Evolutionary conservation across 768 basidiomycete genomes (phyloP).

Genomic region (Podaxis pistillaris): DNA sequence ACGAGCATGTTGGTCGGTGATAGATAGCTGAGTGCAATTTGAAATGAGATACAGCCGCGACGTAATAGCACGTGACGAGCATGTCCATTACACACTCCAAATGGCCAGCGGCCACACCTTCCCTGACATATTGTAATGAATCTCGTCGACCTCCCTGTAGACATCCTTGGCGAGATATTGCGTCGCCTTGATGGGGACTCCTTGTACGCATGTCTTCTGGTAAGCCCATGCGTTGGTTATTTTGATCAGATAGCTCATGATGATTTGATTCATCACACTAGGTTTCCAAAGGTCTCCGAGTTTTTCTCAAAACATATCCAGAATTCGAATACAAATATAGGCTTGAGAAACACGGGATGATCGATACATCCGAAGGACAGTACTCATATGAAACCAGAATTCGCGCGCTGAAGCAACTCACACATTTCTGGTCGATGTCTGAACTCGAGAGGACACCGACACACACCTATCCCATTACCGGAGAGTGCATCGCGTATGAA

Average conservation of each 20-base stretch:
- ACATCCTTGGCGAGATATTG: conserved; percentile 8
- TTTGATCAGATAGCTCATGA: neutral
- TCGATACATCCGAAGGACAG: neutral
- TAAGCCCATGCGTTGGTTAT: neutral
- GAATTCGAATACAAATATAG: conserved; percentile 11
- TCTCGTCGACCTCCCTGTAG: conserved; percentile 5
- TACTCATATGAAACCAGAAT: neutral
- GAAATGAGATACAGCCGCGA: neutral
- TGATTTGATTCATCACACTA: neutral
- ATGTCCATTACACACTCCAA: neutral
- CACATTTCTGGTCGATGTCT: neutral
- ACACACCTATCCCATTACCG: conserved; percentile 12
- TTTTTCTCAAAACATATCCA: neutral
- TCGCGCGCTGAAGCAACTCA: neutral
- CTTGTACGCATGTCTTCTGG: neutral
- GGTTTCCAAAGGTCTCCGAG: conserved; percentile 3
- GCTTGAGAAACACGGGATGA: conserved; percentile 6
- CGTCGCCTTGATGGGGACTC: conserved; percentile 1
- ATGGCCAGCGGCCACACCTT: neutral
- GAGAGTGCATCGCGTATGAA: conserved; percentile 47
- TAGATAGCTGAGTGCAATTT: neutral
- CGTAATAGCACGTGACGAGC: neutral
- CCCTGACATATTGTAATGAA: neutral
- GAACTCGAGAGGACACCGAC: neutral
- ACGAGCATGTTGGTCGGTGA: neutral